Base-by-base conservation (phyloP, 805 yeast genomes). In the Lachancea fermentati region DNA sequence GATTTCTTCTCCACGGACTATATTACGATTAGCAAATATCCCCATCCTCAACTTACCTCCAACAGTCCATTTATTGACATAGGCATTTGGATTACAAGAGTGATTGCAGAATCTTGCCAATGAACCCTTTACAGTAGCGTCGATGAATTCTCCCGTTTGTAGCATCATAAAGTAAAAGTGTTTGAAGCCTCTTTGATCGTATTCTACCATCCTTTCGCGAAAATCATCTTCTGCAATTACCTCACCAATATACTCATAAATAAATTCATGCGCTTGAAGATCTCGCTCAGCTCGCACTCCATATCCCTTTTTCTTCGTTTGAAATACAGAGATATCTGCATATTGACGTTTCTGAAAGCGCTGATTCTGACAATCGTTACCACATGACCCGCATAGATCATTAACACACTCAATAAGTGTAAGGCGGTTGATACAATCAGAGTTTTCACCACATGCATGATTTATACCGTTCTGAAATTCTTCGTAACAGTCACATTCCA, bases 81-180 rank as follows among this genome's bases (percentile, higher is more conserved):
- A 86, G 16, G 95, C 91, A 61, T 93, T 93, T 9, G 98, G 98
- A 54, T 77, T 80, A 62, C 98, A 91, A 15, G 96, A 86, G 64
- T 91, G 98, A 63, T 91, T 91, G 58, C 93, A 84, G 65, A 89
- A 93, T 42, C 98, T 72, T 2, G 95, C 96, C 41, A 91, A 63
- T 14, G 87, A 78, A 5, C 97, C 98, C 65, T 77, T 83, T 36
- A 73, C 73, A 1, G 97, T 91, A 35, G 98, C 98, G 63, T 91
- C 98, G 43, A 91, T 86, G 57, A 88, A 93, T 57, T 91, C 91
- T 44, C 87, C 88, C 59, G 81, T 85, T 52, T 87, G 93, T 44
- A 89, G 72, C 96, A 86, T 86, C 97, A 89, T 89, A 62, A 89
- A 89, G 64, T 89, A 89, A 53, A 89, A 89, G 63, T 89, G 97